phyloP scores from a whole-genome alignment of 2,329 filamentous ascomycete genomes.

The Dactylellina drechsleri region DNA sequence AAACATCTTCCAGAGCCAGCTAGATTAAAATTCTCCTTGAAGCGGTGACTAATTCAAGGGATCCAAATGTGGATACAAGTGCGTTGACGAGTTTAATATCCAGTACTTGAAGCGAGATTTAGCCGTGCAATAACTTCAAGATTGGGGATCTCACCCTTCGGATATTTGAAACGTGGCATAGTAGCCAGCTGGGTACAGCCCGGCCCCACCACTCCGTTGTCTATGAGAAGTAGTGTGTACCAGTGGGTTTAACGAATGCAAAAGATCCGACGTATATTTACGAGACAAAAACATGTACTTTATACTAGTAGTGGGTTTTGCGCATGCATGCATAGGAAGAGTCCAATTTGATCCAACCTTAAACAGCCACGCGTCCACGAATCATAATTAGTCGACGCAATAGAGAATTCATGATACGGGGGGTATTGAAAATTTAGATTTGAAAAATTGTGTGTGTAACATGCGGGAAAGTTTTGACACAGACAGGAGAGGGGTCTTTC shows the following conservation, averaged over 20 bases:
- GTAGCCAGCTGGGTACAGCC: constrained; percentile 4
- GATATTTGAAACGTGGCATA: constrained; percentile 46
- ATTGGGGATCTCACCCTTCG: constrained; percentile 4
- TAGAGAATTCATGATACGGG: not conserved
- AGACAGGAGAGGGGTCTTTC: no score
- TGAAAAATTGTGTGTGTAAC: constrained; percentile 13
- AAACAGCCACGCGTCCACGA: no score
- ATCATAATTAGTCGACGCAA: not conserved
- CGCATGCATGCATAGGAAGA: no score
- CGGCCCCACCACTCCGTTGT: not conserved
- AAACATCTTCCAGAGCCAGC: no score
- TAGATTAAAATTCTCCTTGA: not conserved
- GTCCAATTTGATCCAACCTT: no score
- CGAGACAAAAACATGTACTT: not conserved
- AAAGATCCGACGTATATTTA: not conserved
- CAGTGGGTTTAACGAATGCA: no score
- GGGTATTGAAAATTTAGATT: not conserved
- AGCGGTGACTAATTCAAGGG: constrained; percentile 17
- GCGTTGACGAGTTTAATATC: constrained; percentile 12
- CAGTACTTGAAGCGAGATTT: constrained; percentile 14
- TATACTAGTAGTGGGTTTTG: no score
- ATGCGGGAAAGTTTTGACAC: not conserved
- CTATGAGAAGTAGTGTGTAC: no score
- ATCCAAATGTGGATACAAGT: constrained; percentile 35
- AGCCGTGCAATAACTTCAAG: constrained; percentile 9